Conservation (phyloP, 441 rosid genomes). For the Eugenia klotzschiana region DNA sequence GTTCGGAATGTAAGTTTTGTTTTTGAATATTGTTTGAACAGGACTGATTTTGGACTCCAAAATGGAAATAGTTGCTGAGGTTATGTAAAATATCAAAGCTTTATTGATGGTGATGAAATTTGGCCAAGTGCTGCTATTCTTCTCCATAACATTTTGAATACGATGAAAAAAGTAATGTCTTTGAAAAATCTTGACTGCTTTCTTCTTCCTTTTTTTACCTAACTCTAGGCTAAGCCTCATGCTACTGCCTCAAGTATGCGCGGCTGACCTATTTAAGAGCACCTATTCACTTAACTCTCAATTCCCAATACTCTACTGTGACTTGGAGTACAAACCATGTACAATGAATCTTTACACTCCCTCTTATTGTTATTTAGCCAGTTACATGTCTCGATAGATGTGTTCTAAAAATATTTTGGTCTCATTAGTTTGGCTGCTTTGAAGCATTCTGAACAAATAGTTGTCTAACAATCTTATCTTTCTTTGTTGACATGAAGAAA, state of each 20-base stretch:
- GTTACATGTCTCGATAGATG: background rate
- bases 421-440: background rate
- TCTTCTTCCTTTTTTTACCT: background rate
- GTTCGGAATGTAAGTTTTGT: background rate
- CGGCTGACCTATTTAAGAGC: background rate
- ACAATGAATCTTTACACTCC: background rate
- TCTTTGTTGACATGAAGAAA: background rate
- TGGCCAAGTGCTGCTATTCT: background rate
- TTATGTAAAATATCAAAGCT: background rate
- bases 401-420: background rate
- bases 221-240: background rate
- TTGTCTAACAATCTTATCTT: background rate
- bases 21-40: background rate
- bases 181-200: background rate
- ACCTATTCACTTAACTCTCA: background rate
- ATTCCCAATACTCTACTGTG: background rate
- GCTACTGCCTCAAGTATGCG: background rate
- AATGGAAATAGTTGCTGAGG: background rate
- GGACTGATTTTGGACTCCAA: background rate
- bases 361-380: background rate
- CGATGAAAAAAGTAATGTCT: background rate
- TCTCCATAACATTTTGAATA: background rate
- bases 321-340: background rate
- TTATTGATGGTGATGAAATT: background rate
- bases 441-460: background rate